Evolutionary conservation across 306 rosid species (phyloP), one percentile per base, ranked within the genome.

Genomic region (Vicia sativa): DNA sequence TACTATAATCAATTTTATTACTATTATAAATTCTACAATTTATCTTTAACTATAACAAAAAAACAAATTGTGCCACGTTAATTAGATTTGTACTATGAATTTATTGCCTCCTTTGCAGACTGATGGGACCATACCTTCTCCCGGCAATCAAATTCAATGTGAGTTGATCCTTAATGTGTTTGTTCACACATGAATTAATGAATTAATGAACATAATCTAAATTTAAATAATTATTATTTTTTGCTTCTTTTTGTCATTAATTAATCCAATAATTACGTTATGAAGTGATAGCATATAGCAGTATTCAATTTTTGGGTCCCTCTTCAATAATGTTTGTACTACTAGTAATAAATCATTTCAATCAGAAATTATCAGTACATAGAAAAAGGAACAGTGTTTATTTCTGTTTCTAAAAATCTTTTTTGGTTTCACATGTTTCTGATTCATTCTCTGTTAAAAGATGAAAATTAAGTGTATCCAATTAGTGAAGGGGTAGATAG

Each of bases 241-340:
- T 34, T 26, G 12, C 46, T 1, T 7, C 3, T 35, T 61, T 21
- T 62, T 7, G 3, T 9, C 23, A 72, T 54, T 65, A 12, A 75
- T 63, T 56, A 4, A 26, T 15, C 25, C 71, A 69, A 69, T 62
- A 71, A 76, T 67, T 74, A 45, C 70, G 42, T 45, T 44, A 50
- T 55, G 65, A 75, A 49, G 66, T 37, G 41, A 53, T 49, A 23
- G 10, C 23, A 21, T 21, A 21, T 21, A 21, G 1, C 8, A 15
- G 19, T 6, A 46, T 80, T 39, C 12, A 45, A 60, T 63, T 62
- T 62, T 71, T 61, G 77, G 79, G 85, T 41, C 84, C 79, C 81
- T 48, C 70, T 49, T 76, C 71, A 62, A 76, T 78, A 53, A 73
- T 73, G 64, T 7, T 69, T 50, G 14, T 70, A 60, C 65, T 48